Evolutionary conservation across 441 rosid genomes (phyloP), one percentile per base, ranked within the genome.

Genomic region (Syzygium malaccense): DNA sequence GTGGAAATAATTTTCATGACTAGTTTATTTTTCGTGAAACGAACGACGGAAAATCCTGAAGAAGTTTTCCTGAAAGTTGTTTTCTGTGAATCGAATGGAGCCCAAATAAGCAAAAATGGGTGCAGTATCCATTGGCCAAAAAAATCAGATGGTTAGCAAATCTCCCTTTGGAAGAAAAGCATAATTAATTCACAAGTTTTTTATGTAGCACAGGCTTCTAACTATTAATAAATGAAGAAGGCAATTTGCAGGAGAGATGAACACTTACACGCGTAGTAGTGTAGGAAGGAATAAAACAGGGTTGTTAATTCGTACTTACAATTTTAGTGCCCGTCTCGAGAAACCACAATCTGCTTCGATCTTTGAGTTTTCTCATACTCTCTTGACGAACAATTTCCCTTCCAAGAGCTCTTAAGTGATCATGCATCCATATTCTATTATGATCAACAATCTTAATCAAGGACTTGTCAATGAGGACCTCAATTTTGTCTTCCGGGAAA

Each of bases 401-500:
- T 30, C 89, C 62, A 0, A 88, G 4, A 33, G 33, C 87, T 51
- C 20, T 49, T 20, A 88, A 79, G 3, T 15, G 33, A 33, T 88
- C 84, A 0, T 84, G 89, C 89, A 88, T 84, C 87, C 87, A 88
- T 12, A 88, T 11, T 30, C 32, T 62, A 60, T 60, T 0, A 13
- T 18, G 26, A 7, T 58, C 86, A 37, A 12, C 30, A 51, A 87
- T 54, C 41, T 87, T 87, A 11, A 87, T 85, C 66, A 87, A 75
- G 32, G 66, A 53, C 11, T 55, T 25, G 33, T 15, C 33, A 26
- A 87, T 15, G 37, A 75, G 85, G 4, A 45, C 66, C 17, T 87
- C 51, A 14, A 87, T 14, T 20, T 26, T 15, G 0, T 13, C 1
- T 25, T 4, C n/a, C 12, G 55, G 71, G 20, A 0, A 0, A 33